Conservation (phyloP, 202 grass and related monocot species). For the Panicum hallii region DNA sequence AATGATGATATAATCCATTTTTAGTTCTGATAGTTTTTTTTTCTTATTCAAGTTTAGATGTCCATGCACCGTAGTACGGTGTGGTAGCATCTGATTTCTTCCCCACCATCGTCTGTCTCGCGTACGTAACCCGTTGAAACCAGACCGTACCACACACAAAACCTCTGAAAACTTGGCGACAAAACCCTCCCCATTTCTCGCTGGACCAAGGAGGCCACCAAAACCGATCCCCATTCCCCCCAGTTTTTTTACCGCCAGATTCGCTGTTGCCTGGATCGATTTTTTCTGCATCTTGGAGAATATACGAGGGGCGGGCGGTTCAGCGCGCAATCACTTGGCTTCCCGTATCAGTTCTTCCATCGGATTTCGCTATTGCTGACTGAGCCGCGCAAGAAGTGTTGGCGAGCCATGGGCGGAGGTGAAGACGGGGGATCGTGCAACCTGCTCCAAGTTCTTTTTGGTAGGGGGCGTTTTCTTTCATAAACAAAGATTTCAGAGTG, state of each 20-base stretch:
- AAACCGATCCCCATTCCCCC: neutral
- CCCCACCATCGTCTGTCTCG: no score
- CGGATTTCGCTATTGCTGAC: neutral
- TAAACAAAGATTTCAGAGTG: neutral
- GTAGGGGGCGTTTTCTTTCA: neutral
- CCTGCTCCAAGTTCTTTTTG: constrained; percentile 19
- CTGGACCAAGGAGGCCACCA: neutral
- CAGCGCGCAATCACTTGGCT: neutral
- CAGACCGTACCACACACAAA: neutral
- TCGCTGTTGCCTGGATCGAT: neutral
- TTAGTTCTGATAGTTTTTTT: no score
- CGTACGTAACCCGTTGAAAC: neutral
- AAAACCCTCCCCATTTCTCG: neutral
- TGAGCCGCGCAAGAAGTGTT: neutral
- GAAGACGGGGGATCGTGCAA: constrained; percentile 17
- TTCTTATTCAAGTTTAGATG: no score
- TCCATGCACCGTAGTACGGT: no score
- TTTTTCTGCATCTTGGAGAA: neutral
- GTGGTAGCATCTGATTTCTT: neutral
- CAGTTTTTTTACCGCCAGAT: neutral
- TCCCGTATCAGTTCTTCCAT: neutral
- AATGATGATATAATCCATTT: no score
- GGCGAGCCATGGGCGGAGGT: constrained; percentile 11
- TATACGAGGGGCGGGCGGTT: neutral
- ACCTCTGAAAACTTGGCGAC: neutral